These are phyloP conservation scores for Iberis pinnata DNA, from an alignment of 345 rosid species.

Conservation along the genomic window DNA sequence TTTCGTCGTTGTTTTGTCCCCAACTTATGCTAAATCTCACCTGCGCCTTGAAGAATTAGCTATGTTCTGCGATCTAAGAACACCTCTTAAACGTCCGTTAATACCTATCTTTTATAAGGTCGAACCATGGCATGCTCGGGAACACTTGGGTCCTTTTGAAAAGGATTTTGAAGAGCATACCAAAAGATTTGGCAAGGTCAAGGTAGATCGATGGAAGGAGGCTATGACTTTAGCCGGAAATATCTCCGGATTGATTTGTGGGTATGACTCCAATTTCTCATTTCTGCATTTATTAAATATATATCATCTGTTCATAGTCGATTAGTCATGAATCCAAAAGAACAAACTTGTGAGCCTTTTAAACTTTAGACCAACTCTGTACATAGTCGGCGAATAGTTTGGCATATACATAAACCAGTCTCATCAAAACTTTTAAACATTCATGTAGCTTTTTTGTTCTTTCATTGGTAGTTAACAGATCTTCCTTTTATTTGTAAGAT, in stretches of 20 bases:
- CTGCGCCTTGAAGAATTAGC: slow-evolving; percentile 50
- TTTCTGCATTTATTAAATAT: background rate
- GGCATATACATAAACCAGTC: no score
- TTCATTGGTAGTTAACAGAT: no score
- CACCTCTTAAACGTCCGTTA: slow-evolving; percentile 17
- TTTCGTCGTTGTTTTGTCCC: slow-evolving; percentile 35
- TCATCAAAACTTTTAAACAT: no score
- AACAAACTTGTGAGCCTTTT: no score
- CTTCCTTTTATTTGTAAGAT: no score
- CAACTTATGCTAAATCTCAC: slow-evolving; percentile 35
- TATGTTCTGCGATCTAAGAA: slow-evolving; percentile 29
- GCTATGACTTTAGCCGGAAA: slow-evolving; percentile 40
- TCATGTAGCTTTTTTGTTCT: no score
- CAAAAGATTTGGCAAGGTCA: slow-evolving; percentile 23
- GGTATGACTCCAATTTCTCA: background rate
- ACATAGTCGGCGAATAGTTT: no score
- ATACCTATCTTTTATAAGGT: slow-evolving; percentile 44
- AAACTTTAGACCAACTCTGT: no score
- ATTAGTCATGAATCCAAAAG: no score
- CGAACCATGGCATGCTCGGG: slow-evolving; percentile 37
- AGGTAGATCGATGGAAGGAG: slow-evolving; percentile 32
- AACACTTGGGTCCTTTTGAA: slow-evolving; percentile 34
- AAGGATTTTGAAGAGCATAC: slow-evolving; percentile 28
- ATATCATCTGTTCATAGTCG: no score
- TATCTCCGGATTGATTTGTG: slow-evolving; percentile 28